Base-by-base conservation (phyloP, 148 eudicot species). In the Hydrangea macrophylla region DNA sequence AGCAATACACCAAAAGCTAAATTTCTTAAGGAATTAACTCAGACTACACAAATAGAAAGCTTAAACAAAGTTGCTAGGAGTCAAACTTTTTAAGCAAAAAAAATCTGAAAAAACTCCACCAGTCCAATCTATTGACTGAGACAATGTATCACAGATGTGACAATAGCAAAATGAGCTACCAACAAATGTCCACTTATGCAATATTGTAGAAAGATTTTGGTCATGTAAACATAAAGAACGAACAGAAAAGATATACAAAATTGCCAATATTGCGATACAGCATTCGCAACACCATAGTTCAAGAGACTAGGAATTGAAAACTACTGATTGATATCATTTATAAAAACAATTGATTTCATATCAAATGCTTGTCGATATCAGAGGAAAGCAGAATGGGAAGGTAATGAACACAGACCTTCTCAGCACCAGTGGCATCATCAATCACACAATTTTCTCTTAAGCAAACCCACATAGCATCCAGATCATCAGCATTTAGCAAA, bases 391-490 rank as follows among this genome's bases (percentile, higher is more conserved):
- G 7, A n/a, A 12, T 26, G 40, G n/a, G 32, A 66, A 28, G 23
- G 44, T 3, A 33, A 22, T 23, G 62, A 36, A 35, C 54, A 69
- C 51, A n/a, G 1, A 94, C 99, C 99, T 94, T 94, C 81, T 94
- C 97, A 79, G 99, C 97, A 66, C 97, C 97, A 73, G 92, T 94
- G 66, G 96, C 92, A 82, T 94, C 99, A 84, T 94, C 99, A 72
- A 90, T 94, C 37, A 90, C 99, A 79, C 99, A 94, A 71, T 94
- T 94, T 76, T 94, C 99, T 78, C 99, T 82, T 68, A 94, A 83
- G 86, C 99, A 94, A 72, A 94, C 96, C 99, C 99, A 94, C 99
- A 94, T 94, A 65, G 97, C 96, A 81, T 94, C 99, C 78, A 94
- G 78, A 80, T 94, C 99, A 78, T 94, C 99, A 68, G 99, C 97